Conservation (phyloP, 495 filamentous ascomycete genomes). For the Penicillium cinerascens region DNA sequence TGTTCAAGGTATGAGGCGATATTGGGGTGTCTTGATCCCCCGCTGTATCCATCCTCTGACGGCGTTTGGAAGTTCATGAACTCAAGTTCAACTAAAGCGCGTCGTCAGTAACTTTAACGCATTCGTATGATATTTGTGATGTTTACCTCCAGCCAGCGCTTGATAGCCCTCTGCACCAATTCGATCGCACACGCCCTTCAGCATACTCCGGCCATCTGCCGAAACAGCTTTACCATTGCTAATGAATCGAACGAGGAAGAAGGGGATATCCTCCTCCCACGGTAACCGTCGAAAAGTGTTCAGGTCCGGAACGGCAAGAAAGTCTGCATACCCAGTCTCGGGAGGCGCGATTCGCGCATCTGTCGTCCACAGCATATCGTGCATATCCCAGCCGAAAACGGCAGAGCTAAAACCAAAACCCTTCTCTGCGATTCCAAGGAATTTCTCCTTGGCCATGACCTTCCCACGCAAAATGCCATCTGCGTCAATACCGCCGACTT, state of each 20-base stretch:
- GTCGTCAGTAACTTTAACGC: background rate
- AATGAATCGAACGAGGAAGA: constrained; percentile 81
- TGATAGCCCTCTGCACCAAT: constrained; percentile 55
- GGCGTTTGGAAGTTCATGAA: constrained; percentile 86
- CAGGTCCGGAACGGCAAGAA: constrained; percentile 76
- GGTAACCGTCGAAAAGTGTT: constrained; percentile 76
- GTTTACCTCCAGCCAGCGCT: constrained; percentile 80
- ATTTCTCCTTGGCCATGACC: constrained; percentile 90
- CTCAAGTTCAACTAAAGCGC: constrained; percentile 73
- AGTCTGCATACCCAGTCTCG: constrained; percentile 81
- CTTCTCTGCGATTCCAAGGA: constrained; percentile 69
- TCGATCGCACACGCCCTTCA: constrained; percentile 63
- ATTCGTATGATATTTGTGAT: too few species aligned
- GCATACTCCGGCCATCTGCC: constrained; percentile 70
- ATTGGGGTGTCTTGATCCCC: constrained; percentile 53
- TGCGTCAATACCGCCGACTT: constrained; percentile 81
- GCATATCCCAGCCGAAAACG: constrained; percentile 95
- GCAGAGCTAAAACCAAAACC: constrained; percentile 96
- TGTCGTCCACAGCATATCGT: constrained; percentile 76
- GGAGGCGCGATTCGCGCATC: constrained; percentile 82
- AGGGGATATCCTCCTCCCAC: constrained; percentile 88
- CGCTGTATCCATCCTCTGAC: constrained; percentile 33
- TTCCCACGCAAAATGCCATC: constrained; percentile 87
- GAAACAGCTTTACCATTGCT: constrained; percentile 55
- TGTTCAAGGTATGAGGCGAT: constrained; percentile 64